phyloP scores from a whole-genome alignment of 768 basidiomycete genomes.

The Phlebiopsis flavidoalba region DNA sequence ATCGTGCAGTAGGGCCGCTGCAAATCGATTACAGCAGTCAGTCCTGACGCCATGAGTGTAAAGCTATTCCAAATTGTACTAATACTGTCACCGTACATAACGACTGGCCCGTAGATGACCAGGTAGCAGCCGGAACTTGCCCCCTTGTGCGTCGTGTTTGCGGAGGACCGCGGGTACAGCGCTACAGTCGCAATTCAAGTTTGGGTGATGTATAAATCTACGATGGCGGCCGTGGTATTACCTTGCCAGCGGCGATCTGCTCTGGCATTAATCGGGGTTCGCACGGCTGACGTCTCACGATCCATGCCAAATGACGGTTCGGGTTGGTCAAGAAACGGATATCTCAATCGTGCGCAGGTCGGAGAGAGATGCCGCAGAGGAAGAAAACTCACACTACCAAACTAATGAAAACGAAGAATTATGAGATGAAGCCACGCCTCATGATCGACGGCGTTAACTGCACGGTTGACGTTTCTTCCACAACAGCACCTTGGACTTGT shows the following conservation, averaged over 20 bases:
- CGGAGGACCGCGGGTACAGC: slow-evolving; percentile 5
- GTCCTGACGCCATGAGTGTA: no score
- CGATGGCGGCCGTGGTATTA: no score
- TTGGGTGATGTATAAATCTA: no score
- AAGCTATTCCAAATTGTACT: background rate
- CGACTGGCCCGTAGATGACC: background rate
- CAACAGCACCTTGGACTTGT: slow-evolving; percentile 48
- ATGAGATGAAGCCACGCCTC: slow-evolving; percentile 1
- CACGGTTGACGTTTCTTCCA: slow-evolving; percentile 38
- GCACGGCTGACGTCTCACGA: slow-evolving; percentile 7
- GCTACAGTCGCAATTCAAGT: background rate
- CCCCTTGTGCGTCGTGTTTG: slow-evolving; percentile 2
- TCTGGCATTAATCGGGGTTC: slow-evolving; percentile 5
- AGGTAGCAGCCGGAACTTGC: slow-evolving; percentile 5
- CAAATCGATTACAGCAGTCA: no score
- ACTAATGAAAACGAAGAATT: slow-evolving; percentile 9
- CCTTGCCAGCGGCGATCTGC: slow-evolving; percentile 7
- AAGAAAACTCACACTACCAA: no score
- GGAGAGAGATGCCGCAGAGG: background rate
- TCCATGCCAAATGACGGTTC: no score
- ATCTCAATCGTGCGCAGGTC: background rate
- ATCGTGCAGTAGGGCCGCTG: background rate
- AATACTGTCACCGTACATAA: slow-evolving; percentile 5
- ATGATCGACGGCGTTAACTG: slow-evolving; percentile 2
- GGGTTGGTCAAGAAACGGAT: background rate